Percentiles rank a stretch among this genome's conserved stretches.
phyloP scores from a whole-genome alignment of 78 protist species.

The Dictyostelium purpureum region DNA sequence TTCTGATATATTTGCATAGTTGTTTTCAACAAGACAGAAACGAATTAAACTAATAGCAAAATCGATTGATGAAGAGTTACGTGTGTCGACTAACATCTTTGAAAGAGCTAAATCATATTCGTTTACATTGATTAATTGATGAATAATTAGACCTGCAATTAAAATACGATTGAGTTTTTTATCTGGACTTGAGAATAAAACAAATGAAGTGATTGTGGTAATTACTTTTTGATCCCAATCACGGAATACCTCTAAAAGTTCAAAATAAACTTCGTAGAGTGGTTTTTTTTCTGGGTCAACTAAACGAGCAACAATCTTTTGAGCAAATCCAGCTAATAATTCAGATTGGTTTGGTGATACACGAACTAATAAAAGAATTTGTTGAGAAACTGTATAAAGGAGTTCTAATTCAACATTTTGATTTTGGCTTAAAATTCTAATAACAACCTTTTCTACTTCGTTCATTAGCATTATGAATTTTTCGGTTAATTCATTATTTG shows the following conservation, averaged over 20 bases:
- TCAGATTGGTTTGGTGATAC: slow-evolving; percentile 7
- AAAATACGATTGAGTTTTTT: slow-evolving; percentile 48
- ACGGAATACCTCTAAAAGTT: slow-evolving; percentile 51
- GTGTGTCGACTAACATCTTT: slow-evolving; percentile 14
- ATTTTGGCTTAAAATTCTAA: background rate
- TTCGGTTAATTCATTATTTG: slow-evolving; percentile 37
- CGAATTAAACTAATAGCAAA: slow-evolving; percentile 53
- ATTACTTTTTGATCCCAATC: slow-evolving; percentile 60
- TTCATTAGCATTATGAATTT: slow-evolving; percentile 24
- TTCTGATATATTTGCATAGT: slow-evolving; percentile 37
- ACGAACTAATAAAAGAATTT: slow-evolving; percentile 11
- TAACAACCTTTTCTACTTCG: slow-evolving; percentile 48
- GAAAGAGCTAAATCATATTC: slow-evolving; percentile 76
- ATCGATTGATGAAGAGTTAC: slow-evolving; percentile 23
- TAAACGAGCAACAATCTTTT: slow-evolving; percentile 24
- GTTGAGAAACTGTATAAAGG: slow-evolving; percentile 34
- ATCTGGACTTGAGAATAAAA: slow-evolving; percentile 36
- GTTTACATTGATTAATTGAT: slow-evolving; percentile 78
- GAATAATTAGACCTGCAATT: slow-evolving; percentile 72
- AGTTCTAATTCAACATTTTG: slow-evolving; percentile 32
- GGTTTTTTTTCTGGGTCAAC: slow-evolving; percentile 59
- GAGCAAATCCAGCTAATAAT: slow-evolving; percentile 13
- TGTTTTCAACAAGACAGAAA: slow-evolving; percentile 41
- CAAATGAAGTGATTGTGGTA: slow-evolving; percentile 27
- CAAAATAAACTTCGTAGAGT: slow-evolving; percentile 63